Conservation (phyloP, 75 land plant species). For the Isoetes taiwanensis region DNA sequence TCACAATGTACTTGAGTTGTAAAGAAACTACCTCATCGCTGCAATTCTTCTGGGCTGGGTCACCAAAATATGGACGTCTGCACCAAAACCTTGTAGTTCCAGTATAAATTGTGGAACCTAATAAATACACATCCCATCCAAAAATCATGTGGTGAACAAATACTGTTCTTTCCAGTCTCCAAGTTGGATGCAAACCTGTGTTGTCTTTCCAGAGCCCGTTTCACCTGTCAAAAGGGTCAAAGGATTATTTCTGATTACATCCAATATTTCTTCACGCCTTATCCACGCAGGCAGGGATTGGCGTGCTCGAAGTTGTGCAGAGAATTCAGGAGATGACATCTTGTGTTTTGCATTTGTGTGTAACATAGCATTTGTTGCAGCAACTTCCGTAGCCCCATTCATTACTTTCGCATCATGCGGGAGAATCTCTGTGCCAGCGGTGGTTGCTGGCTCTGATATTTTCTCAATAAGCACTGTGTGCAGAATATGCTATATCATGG, state of each 20-base stretch:
- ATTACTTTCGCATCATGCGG: too few species aligned
- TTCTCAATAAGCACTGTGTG: conserved; percentile 14
- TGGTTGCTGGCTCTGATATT: conserved; percentile 2
- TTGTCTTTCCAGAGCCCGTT: conserved; percentile 32
- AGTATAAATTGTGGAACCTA: conserved; percentile 29
- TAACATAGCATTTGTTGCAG: conserved; percentile 16
- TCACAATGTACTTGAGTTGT: too few species aligned
- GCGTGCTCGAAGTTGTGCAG: conserved; percentile 21
- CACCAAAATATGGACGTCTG: conserved; percentile 22
- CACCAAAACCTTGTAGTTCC: conserved; percentile 19
- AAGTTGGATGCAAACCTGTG: conserved; percentile 15
- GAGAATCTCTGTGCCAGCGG: background rate
- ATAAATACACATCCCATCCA: background rate
- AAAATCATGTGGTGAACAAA: background rate
- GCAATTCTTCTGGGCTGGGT: conserved; percentile 31
- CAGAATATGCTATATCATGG: conserved; percentile 20
- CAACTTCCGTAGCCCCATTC: background rate
- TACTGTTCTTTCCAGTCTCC: background rate
- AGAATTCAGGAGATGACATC: conserved; percentile 14
- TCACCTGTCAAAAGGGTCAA: conserved; percentile 25
- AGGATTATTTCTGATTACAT: conserved; percentile 13
- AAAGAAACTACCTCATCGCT: conserved; percentile 31
- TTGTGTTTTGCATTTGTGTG: conserved; percentile 14
- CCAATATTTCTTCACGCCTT: conserved; percentile 15
- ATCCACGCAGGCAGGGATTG: conserved; percentile 22